Evolutionary conservation across 768 basidiomycete genomes (phyloP), one percentile per base, ranked within the genome.

Genomic region (Pholiota microspora): DNA sequence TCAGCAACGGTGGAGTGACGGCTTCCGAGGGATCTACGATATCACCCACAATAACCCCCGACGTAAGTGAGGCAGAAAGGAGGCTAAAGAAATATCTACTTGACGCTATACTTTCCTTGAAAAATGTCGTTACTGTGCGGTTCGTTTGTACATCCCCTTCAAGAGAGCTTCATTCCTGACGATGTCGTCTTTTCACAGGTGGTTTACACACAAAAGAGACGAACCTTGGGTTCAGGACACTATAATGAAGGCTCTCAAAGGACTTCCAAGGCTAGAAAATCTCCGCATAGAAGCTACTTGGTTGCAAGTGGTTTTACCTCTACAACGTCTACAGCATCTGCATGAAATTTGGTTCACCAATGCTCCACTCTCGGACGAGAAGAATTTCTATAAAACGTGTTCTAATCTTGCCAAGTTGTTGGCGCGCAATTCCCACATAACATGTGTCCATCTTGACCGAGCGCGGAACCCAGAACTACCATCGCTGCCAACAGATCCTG

Each of bases 121-220:
- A 49, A 27, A 50, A 45, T 42, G 45, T 59, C 24, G 50, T 32
- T 12, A 27, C 44, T n/a, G 57, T 55, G 27, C 51, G 35, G 57
- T 55, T 34, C 10, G 53, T 36, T n/a, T n/a, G n/a, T n/a, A n/a
- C n/a, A n/a, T n/a, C n/a, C n/a, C n/a, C n/a, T n/a, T n/a, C n/a
- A n/a, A n/a, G n/a, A n/a, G n/a, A n/a, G n/a, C n/a, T n/a, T n/a
- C n/a, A n/a, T n/a, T n/a, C n/a, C n/a, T n/a, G n/a, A n/a, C n/a
- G n/a, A n/a, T n/a, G n/a, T n/a, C n/a, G n/a, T n/a, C n/a, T 35
- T 12, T 4, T 12, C 29, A 31, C 13, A 53, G 57, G 10, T 59
- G 57, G 57, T 9, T 51, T 10, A 40, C 50, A 8, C 23, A 47
- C 4, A n/a, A 50, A n/a, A 18, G 21, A 34, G 57, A 59, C 24